Conservation (phyloP, 1,284 basidiomycete genomes). For the Sanghuangporus weigelae region DNA sequence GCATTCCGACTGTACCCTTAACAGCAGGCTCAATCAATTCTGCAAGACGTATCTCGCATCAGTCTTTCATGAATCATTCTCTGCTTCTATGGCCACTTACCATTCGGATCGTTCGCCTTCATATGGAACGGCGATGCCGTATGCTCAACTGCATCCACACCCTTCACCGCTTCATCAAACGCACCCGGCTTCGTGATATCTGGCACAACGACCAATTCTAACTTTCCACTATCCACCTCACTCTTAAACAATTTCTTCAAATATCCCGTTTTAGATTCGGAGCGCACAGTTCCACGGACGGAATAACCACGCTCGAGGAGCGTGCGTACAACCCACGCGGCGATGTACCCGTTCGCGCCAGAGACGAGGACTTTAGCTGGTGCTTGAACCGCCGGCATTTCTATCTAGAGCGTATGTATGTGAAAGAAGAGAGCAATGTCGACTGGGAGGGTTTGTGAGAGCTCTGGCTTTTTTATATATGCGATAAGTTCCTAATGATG, state of each 20-base stretch:
- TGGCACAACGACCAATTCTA: constrained; percentile 17
- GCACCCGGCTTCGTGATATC: constrained; percentile 34
- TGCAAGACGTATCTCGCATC: neutral
- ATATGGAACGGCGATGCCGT: constrained; percentile 40
- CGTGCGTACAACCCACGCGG: constrained; percentile 33
- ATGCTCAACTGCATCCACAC: constrained; percentile 51
- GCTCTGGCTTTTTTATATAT: neutral
- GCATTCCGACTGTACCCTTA: constrained; percentile 16
- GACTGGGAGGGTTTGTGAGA: neutral
- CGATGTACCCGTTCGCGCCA: constrained; percentile 40
- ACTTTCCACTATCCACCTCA: constrained; percentile 6
- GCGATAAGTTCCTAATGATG: neutral
- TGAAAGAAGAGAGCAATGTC: neutral
- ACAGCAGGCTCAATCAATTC: constrained; percentile 18
- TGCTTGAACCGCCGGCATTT: constrained; percentile 36
- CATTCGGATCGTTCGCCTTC: constrained; percentile 31
- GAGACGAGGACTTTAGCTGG: constrained; percentile 37
- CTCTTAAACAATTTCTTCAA: constrained; percentile 32
- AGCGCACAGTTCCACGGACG: constrained; percentile 57
- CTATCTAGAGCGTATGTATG: constrained; percentile 3
- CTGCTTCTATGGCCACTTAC: constrained; percentile 8
- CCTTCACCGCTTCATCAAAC: constrained; percentile 68
- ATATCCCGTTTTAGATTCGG: constrained; percentile 44
- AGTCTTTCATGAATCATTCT: neutral
- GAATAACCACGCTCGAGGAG: constrained; percentile 39